phyloP scores from a whole-genome alignment of 179 eudicot genomes.

The Camellia oleifera region DNA sequence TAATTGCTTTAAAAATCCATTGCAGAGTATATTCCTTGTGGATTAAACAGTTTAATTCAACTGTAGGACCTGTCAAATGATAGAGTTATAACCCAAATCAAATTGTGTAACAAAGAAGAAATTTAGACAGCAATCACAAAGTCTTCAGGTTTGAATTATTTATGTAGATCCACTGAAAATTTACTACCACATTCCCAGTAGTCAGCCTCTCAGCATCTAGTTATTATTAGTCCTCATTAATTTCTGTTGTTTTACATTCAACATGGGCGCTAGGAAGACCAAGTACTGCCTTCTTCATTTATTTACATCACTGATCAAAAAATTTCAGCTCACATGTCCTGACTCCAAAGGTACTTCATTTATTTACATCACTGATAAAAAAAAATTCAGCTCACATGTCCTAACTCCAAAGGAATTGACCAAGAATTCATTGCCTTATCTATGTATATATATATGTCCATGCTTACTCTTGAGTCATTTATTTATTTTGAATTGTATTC shows the following conservation, averaged over 20 bases:
- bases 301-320: neutral
- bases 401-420: neutral
- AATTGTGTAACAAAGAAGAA: too few relatives aligned
- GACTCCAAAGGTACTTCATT: neutral
- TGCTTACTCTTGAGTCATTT: too few relatives aligned
- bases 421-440: neutral
- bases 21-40: too few relatives aligned
- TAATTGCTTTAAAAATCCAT: too few relatives aligned
- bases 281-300: neutral
- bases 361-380: neutral
- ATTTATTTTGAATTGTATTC: too few relatives aligned
- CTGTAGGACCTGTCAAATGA: too few relatives aligned
- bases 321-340: constrained; percentile 8
- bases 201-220: neutral
- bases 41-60: too few relatives aligned
- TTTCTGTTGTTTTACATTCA: neutral
- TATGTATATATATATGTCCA: neutral
- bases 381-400: constrained; percentile 2
- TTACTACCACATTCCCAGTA: neutral
- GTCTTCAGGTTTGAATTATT: neutral
- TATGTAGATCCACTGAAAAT: too few relatives aligned
- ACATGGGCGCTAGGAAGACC: neutral
- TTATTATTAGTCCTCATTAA: neutral
- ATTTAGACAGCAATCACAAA: neutral
- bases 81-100: neutral